Conservation (phyloP, 805 yeast genomes). For the Candida boidinii region DNA sequence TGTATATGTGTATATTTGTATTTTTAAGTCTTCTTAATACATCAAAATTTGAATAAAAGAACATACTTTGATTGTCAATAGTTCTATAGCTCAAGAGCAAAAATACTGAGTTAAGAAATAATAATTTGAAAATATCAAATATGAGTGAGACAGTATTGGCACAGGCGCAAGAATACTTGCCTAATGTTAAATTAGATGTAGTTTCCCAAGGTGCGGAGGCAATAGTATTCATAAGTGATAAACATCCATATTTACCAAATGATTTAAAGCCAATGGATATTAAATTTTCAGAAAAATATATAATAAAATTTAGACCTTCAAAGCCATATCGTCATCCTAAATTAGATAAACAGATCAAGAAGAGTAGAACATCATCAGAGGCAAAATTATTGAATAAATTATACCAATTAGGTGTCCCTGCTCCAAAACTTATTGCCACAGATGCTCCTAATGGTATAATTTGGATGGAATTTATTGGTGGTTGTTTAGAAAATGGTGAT, state of each 20-base stretch:
- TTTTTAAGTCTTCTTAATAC: too few species aligned
- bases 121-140: too few species aligned
- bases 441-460: constrained; percentile 74
- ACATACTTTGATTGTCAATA: too few species aligned
- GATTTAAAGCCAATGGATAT: constrained; percentile 16
- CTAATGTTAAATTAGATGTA: constrained; percentile 40
- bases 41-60: too few species aligned
- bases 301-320: constrained; percentile 80
- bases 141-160: constrained; percentile 51
- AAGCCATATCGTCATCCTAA: constrained; percentile 86
- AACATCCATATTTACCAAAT: constrained; percentile 58
- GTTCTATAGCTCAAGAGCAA: too few species aligned
- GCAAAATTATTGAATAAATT: constrained; percentile 64
- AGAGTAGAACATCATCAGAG: constrained; percentile 76
- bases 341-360: constrained; percentile 69
- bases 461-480: constrained; percentile 82
- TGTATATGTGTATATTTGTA: too few species aligned
- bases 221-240: constrained; percentile 51
- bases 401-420: constrained; percentile 45
- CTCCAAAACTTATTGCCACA: constrained; percentile 68
- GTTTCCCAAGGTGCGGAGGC: constrained; percentile 93
- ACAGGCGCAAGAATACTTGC: constrained; percentile 33
- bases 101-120: too few species aligned
- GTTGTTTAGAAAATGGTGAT: constrained; percentile 37
- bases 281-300: constrained; percentile 29